These are phyloP conservation scores for Aristolochia fimbriata DNA, from an alignment of 164 flowering plant species.

Conservation along the genomic window DNA sequence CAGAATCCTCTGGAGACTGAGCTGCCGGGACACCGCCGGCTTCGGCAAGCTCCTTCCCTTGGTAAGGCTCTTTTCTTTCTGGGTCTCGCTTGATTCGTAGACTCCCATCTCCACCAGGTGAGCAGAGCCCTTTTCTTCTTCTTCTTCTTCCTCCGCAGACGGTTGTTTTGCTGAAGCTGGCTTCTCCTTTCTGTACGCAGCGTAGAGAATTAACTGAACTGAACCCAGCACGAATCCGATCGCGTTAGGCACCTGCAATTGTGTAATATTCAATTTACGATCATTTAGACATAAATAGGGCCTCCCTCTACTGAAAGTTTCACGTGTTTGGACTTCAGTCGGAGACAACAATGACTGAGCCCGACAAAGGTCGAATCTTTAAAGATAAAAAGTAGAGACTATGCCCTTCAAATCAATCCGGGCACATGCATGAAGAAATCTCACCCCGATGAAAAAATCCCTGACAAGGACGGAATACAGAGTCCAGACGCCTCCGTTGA, in stretches of 20 bases:
- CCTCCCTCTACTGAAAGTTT: too few relatives aligned
- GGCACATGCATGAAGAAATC: too few relatives aligned
- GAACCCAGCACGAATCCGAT: slow-evolving; percentile 53
- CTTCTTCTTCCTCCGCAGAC: slow-evolving; percentile 16
- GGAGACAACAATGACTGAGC: too few relatives aligned
- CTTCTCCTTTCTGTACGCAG: slow-evolving; percentile 13
- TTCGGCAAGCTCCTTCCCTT: slow-evolving; percentile 37
- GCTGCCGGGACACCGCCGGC: slow-evolving; percentile 10
- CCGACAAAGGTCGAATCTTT: too few relatives aligned
- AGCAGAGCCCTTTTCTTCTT: slow-evolving; percentile 28
- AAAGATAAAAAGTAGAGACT: too few relatives aligned
- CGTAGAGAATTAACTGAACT: slow-evolving; percentile 26
- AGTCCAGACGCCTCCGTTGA: slow-evolving; percentile 49
- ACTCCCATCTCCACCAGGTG: slow-evolving; percentile 4
- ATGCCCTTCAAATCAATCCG: too few relatives aligned
- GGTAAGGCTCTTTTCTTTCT: slow-evolving; percentile 13
- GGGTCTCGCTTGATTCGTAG: background rate
- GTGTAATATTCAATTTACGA: background rate
- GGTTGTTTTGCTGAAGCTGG: slow-evolving; percentile 11
- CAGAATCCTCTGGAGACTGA: slow-evolving; percentile 20
- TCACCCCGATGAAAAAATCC: slow-evolving; percentile 46
- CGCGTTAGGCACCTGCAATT: slow-evolving; percentile 45
- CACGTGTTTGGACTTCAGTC: too few relatives aligned
- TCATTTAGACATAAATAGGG: background rate
- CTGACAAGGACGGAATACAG: slow-evolving; percentile 28